A percentile compares a stretch with the other conserved stretches of the same genome.
phyloP scores from a whole-genome alignment of 345 rosid species.

The Eucalyptus tenuipes region DNA sequence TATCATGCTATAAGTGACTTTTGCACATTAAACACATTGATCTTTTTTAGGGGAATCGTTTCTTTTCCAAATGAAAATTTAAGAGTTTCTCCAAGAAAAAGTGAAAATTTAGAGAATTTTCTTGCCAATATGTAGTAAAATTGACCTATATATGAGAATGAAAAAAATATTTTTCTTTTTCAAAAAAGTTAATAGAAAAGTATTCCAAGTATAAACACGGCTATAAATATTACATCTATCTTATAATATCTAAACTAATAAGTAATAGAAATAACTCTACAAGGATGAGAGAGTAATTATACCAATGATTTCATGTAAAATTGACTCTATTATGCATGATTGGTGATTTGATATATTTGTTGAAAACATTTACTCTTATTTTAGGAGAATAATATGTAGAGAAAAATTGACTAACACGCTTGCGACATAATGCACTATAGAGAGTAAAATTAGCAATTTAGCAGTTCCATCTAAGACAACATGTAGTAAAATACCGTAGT shows the following conservation, averaged over 20 bases:
- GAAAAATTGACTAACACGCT: background rate
- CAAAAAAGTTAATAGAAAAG: background rate
- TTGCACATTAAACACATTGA: background rate
- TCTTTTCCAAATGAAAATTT: background rate
- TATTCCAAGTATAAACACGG: background rate
- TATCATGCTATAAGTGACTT: background rate
- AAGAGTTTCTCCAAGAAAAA: background rate
- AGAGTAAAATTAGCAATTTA: background rate
- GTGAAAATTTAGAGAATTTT: background rate
- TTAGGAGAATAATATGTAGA: background rate
- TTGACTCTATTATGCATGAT: background rate
- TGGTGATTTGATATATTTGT: background rate
- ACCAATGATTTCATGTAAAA: background rate
- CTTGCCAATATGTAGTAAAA: background rate
- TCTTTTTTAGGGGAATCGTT: background rate
- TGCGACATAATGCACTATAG: background rate
- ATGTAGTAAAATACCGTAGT: background rate
- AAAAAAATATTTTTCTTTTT: background rate
- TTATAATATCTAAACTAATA: background rate
- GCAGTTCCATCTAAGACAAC: background rate
- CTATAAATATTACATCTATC: background rate
- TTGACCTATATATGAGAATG: background rate
- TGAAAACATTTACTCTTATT: background rate
- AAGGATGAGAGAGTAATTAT: background rate
- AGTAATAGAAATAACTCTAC: background rate